phyloP scores from a whole-genome alignment of 73 alveolate genomes.

The Loxodes magnus region DNA sequence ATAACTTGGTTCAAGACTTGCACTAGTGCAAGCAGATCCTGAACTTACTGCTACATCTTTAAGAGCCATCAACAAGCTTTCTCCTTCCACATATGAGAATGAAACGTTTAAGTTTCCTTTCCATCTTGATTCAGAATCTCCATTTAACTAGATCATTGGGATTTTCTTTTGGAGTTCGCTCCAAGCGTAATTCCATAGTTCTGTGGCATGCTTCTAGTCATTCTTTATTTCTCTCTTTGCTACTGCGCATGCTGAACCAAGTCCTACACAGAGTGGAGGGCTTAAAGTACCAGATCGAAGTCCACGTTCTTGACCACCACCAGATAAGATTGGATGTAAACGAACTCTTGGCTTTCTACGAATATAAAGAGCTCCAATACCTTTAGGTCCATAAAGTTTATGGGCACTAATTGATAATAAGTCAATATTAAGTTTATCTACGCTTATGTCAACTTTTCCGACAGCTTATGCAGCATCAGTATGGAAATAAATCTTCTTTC shows the following conservation, averaged over 20 bases:
- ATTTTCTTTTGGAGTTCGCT: conserved; percentile 7
- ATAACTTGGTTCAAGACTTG: conserved; percentile 87
- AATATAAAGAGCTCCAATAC: conserved; percentile 89
- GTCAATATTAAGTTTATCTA: conserved; percentile 67
- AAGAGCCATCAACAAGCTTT: conserved; percentile 77
- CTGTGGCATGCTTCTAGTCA: conserved; percentile 62
- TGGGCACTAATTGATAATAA: conserved; percentile 83
- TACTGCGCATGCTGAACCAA: conserved; percentile 86
- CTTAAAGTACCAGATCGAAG: conserved; percentile 94
- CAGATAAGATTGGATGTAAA: conserved; percentile 71
- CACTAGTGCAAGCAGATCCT: conserved; percentile 97
- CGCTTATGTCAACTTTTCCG: conserved; percentile 80
- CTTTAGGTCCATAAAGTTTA: conserved; percentile 96
- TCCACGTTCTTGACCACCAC: conserved; percentile 98
- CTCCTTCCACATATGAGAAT: conserved; percentile 96
- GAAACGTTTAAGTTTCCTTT: conserved; percentile 30
- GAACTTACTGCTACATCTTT: conserved; percentile 76
- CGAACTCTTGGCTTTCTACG: conserved; percentile 95
- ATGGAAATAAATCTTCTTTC: conserved; percentile 79
- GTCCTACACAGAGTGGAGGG: conserved; percentile 83
- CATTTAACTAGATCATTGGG: background rate
- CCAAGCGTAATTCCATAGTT: conserved; percentile 35
- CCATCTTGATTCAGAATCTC: conserved; percentile 11
- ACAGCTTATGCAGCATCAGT: conserved; percentile 96
- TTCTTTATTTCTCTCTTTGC: conserved; percentile 74